Evolutionary conservation across 75 land plant genomes (phyloP).

Genomic region (Chamaecyparis obtusa): DNA sequence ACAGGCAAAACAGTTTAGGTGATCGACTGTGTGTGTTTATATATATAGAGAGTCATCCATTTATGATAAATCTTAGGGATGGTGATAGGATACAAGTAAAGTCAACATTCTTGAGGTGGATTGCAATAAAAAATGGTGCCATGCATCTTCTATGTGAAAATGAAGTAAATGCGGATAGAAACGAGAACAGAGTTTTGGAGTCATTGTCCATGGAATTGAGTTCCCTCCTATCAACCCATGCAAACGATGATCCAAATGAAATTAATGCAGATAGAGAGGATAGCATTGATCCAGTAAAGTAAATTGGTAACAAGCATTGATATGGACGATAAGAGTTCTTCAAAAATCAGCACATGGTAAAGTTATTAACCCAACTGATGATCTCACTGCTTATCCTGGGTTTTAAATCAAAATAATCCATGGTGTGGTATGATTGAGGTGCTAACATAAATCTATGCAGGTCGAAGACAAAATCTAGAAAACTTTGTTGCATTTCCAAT

Average conservation of each 20-base stretch:
- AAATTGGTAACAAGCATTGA: background rate
- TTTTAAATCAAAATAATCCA: background rate
- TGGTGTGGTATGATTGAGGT: background rate
- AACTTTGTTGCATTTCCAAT: background rate
- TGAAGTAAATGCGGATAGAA: background rate
- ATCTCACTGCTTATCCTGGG: background rate
- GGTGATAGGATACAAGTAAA: background rate
- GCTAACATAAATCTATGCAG: background rate
- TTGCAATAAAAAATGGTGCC: background rate
- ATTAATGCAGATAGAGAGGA: background rate
- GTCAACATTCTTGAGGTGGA: background rate
- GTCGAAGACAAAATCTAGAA: background rate
- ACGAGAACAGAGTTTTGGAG: background rate
- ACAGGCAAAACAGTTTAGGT: background rate
- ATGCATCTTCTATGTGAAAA: background rate
- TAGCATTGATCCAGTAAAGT: background rate
- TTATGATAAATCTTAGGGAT: background rate
- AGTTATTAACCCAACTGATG: background rate
- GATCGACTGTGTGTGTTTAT: background rate
- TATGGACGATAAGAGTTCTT: background rate
- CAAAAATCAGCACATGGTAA: background rate
- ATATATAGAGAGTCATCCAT: background rate
- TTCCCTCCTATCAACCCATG: background rate
- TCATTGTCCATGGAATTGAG: background rate
- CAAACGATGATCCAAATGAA: background rate